Percentiles rank a stretch among this genome's conserved stretches.
phyloP scores from a whole-genome alignment of 192 early-diverging fungal genomes.

The Coemansia reversa region DNA sequence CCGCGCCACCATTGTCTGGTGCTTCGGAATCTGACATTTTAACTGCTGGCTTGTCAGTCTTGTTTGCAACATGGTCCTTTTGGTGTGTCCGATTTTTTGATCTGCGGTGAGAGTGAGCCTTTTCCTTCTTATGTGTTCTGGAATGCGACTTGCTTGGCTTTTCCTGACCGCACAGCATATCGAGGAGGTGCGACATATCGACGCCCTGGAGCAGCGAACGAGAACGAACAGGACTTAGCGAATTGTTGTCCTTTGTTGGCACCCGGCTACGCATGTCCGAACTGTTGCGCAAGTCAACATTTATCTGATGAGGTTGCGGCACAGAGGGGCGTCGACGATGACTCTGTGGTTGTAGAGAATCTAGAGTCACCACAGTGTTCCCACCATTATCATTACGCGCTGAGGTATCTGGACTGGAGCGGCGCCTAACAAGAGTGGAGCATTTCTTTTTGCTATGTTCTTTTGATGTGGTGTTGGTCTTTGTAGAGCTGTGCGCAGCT shows the following conservation, averaged over 20 bases:
- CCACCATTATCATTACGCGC: constrained; percentile 1
- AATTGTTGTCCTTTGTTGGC: constrained; percentile 14
- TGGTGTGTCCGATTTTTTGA: neutral
- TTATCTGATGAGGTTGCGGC: constrained; percentile 1
- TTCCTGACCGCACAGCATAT: constrained; percentile 4
- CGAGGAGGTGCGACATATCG: constrained; percentile 20
- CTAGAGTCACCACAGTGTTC: neutral
- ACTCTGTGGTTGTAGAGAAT: neutral
- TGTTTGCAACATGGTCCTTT: neutral
- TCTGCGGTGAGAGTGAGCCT: neutral
- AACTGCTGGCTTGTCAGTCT: neutral
- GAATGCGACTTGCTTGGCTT: constrained; percentile 3
- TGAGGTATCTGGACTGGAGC: neutral
- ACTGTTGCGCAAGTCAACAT: constrained; percentile 13
- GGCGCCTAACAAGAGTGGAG: neutral
- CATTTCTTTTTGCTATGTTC: neutral
- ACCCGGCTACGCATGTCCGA: constrained; percentile 16
- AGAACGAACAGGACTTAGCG: constrained; percentile 8
- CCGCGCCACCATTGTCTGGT: neutral
- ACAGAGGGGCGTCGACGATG: neutral
- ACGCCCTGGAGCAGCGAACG: constrained; percentile 12
- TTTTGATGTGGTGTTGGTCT: neutral
- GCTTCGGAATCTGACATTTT: neutral
- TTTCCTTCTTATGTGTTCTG: neutral
- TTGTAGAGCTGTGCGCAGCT: neutral